Percentiles rank a stretch among this genome's conserved stretches.
Evolutionary conservation across 805 yeast species (phyloP).

Genomic region (Wickerhamomyces kurtzmanii): DNA sequence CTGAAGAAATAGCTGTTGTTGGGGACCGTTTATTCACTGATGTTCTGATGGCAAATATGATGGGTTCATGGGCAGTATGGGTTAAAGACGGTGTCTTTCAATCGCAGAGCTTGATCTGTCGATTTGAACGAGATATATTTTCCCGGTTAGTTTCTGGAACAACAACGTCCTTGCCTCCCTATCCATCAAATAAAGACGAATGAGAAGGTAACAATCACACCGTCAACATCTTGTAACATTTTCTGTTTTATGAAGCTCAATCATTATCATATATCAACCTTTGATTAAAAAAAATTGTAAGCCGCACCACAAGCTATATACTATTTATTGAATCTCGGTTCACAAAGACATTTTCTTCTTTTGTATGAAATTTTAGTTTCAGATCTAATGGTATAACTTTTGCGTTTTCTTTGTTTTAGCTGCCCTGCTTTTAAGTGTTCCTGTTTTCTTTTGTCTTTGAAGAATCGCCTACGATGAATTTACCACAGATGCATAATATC

Average conservation of each 20-base stretch:
- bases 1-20: slow-evolving; percentile 68
- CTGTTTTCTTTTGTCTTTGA: not conserved
- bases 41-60: slow-evolving; percentile 84
- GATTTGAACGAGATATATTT: slow-evolving; percentile 33
- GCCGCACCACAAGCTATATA: not conserved
- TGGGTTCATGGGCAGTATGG: slow-evolving; percentile 88
- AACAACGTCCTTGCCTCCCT: slow-evolving; percentile 2
- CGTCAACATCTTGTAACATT: not conserved
- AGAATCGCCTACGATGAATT: not conserved
- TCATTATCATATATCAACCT: not conserved
- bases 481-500: not conserved
- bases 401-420: not conserved
- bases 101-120: slow-evolving; percentile 40
- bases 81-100: slow-evolving; percentile 62
- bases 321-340: too few relatives aligned
- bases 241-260: not conserved
- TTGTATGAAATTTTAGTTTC: not conserved
- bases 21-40: slow-evolving; percentile 94
- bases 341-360: too few relatives aligned
- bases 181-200: slow-evolving; percentile 1
- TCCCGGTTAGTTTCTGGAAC: slow-evolving; percentile 3
- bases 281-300: not conserved
- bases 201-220: not conserved
- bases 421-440: not conserved
- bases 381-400: not conserved